A percentile compares a stretch with the other conserved stretches of the same genome.
These are phyloP conservation scores for Cercospora beticola DNA, from an alignment of 2,329 filamentous ascomycete species.

Conservation along the genomic window DNA sequence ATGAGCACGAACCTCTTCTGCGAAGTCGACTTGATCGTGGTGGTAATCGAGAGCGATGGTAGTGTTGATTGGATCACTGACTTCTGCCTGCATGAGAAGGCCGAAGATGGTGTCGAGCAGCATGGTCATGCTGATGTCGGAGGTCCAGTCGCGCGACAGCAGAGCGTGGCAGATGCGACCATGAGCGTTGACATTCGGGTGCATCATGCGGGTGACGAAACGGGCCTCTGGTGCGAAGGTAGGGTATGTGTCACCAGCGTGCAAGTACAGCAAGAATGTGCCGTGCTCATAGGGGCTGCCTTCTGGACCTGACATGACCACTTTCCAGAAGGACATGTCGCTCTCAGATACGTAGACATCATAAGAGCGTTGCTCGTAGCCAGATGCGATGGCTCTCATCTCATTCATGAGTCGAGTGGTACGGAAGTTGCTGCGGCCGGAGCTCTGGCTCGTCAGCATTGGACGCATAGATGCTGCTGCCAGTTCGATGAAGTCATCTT, in stretches of 20 bases:
- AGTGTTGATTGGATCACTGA: slow-evolving; percentile 37
- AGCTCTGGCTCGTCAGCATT: background rate
- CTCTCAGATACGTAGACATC: slow-evolving; percentile 44
- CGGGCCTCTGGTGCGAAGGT: slow-evolving; percentile 38
- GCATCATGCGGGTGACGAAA: slow-evolving; percentile 41
- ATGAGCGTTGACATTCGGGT: slow-evolving; percentile 43
- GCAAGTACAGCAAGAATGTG: slow-evolving; percentile 41
- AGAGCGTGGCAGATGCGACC: slow-evolving; percentile 41
- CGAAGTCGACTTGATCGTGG: slow-evolving; percentile 38
- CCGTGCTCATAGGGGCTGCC: slow-evolving; percentile 37
- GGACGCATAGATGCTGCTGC: slow-evolving; percentile 12
- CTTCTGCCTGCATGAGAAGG: slow-evolving; percentile 38
- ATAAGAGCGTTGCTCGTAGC: slow-evolving; percentile 35
- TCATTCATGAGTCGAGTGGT: slow-evolving; percentile 36
- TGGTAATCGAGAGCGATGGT: slow-evolving; percentile 38
- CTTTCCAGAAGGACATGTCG: slow-evolving; percentile 45
- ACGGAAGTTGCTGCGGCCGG: slow-evolving; percentile 29
- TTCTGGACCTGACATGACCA: slow-evolving; percentile 41
- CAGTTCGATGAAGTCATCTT: slow-evolving; percentile 35
- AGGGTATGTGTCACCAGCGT: slow-evolving; percentile 41
- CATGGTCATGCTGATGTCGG: slow-evolving; percentile 36
- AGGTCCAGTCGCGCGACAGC: slow-evolving; percentile 40
- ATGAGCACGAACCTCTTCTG: slow-evolving; percentile 35
- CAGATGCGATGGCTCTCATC: slow-evolving; percentile 37
- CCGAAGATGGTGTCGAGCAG: slow-evolving; percentile 40